Percentiles rank a stretch among this genome's conserved stretches.
Conservation (phyloP, 2,329 filamentous ascomycete genomes). For the Alternaria sp. region DNA sequence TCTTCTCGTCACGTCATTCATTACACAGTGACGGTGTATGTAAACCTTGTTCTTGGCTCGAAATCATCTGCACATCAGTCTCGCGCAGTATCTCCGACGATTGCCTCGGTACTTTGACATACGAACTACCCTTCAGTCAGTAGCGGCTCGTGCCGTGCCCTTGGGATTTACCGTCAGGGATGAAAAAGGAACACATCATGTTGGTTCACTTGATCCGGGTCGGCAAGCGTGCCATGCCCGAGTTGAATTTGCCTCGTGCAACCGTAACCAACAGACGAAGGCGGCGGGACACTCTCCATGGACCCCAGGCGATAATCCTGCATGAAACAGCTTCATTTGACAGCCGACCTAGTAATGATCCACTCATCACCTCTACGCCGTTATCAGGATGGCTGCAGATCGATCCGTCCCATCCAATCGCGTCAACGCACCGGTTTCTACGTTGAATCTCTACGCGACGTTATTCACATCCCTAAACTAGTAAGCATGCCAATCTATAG, state of each 20-base stretch:
- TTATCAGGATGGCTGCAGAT: constrained; percentile 27
- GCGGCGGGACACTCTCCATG: not conserved
- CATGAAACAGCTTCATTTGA: constrained; percentile 20
- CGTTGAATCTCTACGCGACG: constrained; percentile 17
- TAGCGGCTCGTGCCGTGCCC: constrained; percentile 32
- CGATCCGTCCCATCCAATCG: constrained; percentile 22
- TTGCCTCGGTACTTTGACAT: not conserved
- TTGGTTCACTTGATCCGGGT: constrained; percentile 17
- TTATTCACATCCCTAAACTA: constrained; percentile 40
- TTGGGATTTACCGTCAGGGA: constrained; percentile 17
- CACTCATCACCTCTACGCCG: constrained; percentile 15
- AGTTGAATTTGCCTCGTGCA: constrained; percentile 20
- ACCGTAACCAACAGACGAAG: constrained; percentile 8
- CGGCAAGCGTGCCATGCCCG: constrained; percentile 19
- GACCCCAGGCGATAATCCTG: constrained; percentile 5
- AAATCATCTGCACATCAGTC: not conserved
- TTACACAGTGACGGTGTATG: not conserved
- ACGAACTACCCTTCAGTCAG: not conserved
- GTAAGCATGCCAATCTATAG: constrained; percentile 41
- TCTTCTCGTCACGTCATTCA: not conserved
- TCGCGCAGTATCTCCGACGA: not conserved
- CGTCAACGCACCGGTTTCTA: constrained; percentile 16
- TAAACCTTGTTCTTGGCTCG: not conserved
- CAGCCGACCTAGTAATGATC: constrained; percentile 11
- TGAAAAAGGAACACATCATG: constrained; percentile 14